Conservation (phyloP, 352 stramenopile genomes). For the Vaucheria bursata region DNA sequence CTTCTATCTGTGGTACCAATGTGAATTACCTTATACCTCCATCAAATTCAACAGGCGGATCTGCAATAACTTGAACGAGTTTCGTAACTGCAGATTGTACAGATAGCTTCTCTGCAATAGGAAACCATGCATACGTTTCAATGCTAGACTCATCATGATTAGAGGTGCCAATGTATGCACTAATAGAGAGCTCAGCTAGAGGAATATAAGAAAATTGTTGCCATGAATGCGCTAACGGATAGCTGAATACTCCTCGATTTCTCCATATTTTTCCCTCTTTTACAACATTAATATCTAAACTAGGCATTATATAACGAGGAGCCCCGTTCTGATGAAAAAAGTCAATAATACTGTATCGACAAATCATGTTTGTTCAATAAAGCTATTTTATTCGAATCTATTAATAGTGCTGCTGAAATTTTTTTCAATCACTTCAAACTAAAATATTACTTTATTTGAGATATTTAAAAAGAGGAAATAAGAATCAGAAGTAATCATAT, state of each 20-base stretch:
- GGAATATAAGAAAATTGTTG: not conserved
- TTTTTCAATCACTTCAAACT: no score
- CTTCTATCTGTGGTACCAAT: no score
- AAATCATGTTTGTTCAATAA: no score
- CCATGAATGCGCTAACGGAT: not conserved
- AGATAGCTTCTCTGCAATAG: not conserved
- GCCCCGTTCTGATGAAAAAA: not conserved
- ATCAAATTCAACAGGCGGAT: not conserved
- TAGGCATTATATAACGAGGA: not conserved
- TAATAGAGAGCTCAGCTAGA: not conserved
- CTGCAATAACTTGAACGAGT: not conserved
- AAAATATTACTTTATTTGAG: no score
- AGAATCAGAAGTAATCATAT: no score
- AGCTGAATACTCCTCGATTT: not conserved
- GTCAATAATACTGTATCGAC: no score
- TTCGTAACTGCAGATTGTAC: not conserved
- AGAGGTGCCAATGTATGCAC: not conserved
- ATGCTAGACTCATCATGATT: not conserved
- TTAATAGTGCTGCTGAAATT: no score
- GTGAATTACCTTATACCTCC: not conserved
- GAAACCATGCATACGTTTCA: not conserved
- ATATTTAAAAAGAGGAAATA: no score
- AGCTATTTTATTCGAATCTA: no score
- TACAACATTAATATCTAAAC: not conserved
- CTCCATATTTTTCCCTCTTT: not conserved